phyloP scores from a whole-genome alignment of 768 basidiomycete genomes.

The Suillus paluster region DNA sequence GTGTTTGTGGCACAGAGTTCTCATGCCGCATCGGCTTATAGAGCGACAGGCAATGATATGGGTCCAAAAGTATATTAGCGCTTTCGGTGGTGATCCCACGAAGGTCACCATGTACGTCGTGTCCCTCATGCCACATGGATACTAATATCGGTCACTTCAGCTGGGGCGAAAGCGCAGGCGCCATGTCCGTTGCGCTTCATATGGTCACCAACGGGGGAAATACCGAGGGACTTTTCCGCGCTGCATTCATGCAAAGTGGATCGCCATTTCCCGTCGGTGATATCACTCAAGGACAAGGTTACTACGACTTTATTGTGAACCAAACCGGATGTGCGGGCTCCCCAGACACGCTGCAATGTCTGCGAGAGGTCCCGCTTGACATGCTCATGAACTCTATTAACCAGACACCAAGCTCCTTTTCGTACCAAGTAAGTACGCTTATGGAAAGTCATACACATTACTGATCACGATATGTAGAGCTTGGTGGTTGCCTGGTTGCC shows the following conservation, averaged over 20 bases:
- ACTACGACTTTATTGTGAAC: constrained; percentile 35
- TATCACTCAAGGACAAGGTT: constrained; percentile 25
- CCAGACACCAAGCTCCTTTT: constrained; percentile 32
- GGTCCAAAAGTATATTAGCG: constrained; percentile 62
- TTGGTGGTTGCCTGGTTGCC: constrained; percentile 41
- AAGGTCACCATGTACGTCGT: constrained; percentile 39
- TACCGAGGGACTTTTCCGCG: constrained; percentile 29
- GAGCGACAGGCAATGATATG: constrained; percentile 47
- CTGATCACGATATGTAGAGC: not conserved
- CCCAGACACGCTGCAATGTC: constrained; percentile 36
- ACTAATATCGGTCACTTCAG: constrained; percentile 7
- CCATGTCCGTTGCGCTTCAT: constrained; percentile 38
- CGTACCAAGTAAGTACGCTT: constrained; percentile 33
- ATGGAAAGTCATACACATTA: not conserved
- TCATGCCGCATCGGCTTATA: constrained; percentile 10
- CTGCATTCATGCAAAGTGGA: constrained; percentile 46
- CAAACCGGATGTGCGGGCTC: constrained; percentile 34
- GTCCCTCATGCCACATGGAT: constrained; percentile 15
- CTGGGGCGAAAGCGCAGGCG: constrained; percentile 45
- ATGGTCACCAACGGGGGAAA: constrained; percentile 30
- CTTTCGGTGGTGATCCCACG: constrained; percentile 63
- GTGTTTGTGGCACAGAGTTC: not conserved
- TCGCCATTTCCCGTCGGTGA: constrained; percentile 31
- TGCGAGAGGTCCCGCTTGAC: constrained; percentile 36
- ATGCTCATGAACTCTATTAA: constrained; percentile 38